Percentiles rank a stretch among this genome's conserved stretches.
These are phyloP conservation scores for Globisporangium parvum DNA, from an alignment of 352 stramenopile genomes.

Conservation along the genomic window DNA sequence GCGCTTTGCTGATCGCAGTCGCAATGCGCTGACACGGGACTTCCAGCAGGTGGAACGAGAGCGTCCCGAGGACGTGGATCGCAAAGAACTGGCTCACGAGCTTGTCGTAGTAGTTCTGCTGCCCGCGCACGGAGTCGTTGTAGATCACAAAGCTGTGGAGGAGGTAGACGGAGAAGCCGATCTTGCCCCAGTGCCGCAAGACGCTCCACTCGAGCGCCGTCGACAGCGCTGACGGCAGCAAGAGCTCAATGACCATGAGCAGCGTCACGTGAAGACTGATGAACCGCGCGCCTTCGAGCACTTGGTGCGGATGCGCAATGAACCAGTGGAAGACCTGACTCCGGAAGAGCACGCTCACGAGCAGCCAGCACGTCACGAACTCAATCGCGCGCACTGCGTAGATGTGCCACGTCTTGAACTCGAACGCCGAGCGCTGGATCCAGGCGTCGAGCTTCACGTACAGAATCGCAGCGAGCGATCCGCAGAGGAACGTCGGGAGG, in stretches of 20 bases:
- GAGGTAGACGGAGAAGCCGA: constrained; percentile 39
- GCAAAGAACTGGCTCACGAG: constrained; percentile 16
- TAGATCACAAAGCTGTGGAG: constrained; percentile 42
- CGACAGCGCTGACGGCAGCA: constrained; percentile 20
- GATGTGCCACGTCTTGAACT: constrained; percentile 10
- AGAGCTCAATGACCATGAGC: constrained; percentile 32
- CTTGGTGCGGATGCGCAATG: constrained; percentile 12
- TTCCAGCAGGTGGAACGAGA: no score
- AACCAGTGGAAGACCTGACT: constrained; percentile 23
- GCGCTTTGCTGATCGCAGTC: no score
- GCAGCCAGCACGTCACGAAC: constrained; percentile 6
- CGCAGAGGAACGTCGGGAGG: constrained; percentile 25
- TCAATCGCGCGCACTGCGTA: constrained; percentile 14
- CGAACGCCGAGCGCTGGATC: constrained; percentile 10
- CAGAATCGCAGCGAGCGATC: constrained; percentile 24
- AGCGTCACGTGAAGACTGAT: constrained; percentile 18
- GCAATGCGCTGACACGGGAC: no score
- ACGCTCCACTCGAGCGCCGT: constrained; percentile 26
- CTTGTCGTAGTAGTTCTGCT: constrained; percentile 27
- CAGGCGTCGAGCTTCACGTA: constrained; percentile 16
- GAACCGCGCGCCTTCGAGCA: constrained; percentile 8
- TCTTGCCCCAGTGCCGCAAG: constrained; percentile 25
- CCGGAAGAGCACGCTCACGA: constrained; percentile 19
- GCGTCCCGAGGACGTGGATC: no score
- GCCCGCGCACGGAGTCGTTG: constrained; percentile 5